Evolutionary conservation across 1,284 basidiomycete species (phyloP), one percentile per base, ranked within the genome.

Genomic region (Trametes versicolor): DNA sequence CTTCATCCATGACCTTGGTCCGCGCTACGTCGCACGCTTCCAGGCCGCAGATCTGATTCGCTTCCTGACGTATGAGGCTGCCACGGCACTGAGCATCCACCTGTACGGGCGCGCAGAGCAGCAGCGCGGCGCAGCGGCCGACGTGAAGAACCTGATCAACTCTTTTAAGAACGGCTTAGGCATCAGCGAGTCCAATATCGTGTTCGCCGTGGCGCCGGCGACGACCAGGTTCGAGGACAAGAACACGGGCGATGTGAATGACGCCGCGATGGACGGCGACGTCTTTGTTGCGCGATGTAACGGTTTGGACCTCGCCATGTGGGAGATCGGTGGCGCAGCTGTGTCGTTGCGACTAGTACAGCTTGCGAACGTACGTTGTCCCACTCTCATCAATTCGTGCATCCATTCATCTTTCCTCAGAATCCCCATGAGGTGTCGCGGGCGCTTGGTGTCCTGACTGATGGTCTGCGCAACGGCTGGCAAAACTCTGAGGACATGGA

Each of bases 401-500:
- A 52, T 58, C 32, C 37, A 13, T 58, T 58, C 57, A 52, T 2
- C 15, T 2, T 12, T 34, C 21, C 53, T 25, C 70, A 94, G 85
- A 93, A 87, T 1, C 76, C 88, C 0, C 90, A 91, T 66, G 91
- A 96, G 70, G 76, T 98, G 4, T 90, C 89, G 0, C 81, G 88
- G 32, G 85, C 93, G 0, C 77, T 97, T 17, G 81, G 87, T 4
- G 87, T 98, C 25, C 79, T 98, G 39, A 84, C 88, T 6, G 92
- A 96, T 72, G 87, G 92, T 6, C 77, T 97, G 43, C 86, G 87
- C 65, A 90, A 92, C 69, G 94, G 89, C 72, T 98, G 97, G 97
- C 87, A 93, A 72, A 95, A 94, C 71, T 95, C 93, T 47, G 95
- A 96, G 73, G 95, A 96, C 72, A 95, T 96, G 90, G 95, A 97